Conservation (phyloP, 2,329 filamentous ascomycete species). For the Cytospora piceicola region DNA sequence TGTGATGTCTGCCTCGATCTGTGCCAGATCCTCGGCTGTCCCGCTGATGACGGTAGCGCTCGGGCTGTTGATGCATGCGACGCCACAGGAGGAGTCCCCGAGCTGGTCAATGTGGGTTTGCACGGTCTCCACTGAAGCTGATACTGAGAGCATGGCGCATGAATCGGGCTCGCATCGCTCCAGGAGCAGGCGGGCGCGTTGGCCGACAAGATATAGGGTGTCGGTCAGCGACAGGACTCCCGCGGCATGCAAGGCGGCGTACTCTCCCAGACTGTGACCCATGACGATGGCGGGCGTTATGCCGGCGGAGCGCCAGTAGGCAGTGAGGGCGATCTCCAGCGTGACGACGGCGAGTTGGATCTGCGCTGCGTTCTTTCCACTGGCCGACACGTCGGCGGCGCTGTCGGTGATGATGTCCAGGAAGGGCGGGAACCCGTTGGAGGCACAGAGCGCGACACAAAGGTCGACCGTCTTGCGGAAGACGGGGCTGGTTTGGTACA, state of each 20-base stretch:
- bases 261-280: constrained; percentile 72
- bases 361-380: background rate
- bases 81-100: background rate
- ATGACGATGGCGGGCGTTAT: constrained; percentile 51
- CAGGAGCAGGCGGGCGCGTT: constrained; percentile 58
- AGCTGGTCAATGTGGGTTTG: constrained; percentile 38
- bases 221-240: constrained; percentile 62
- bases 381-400: background rate
- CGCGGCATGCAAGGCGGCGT: constrained; percentile 66
- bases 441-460: constrained; percentile 54
- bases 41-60: background rate
- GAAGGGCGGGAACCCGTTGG: background rate
- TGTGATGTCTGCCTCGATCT: too few species aligned
- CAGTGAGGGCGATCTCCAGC: background rate
- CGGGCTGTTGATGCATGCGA: constrained; percentile 15
- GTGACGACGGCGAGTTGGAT: background rate
- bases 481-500: constrained; percentile 19
- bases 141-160: constrained; percentile 65
- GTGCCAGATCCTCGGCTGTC: too few species aligned
- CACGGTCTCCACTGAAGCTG: constrained; percentile 41
- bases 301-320: background rate
- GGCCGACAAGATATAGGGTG: constrained; percentile 62
- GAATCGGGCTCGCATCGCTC: constrained; percentile 56
- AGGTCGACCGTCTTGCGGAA: constrained; percentile 38
- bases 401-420: background rate